Conservation (phyloP, 805 yeast genomes). For the Candida sonorensis region DNA sequence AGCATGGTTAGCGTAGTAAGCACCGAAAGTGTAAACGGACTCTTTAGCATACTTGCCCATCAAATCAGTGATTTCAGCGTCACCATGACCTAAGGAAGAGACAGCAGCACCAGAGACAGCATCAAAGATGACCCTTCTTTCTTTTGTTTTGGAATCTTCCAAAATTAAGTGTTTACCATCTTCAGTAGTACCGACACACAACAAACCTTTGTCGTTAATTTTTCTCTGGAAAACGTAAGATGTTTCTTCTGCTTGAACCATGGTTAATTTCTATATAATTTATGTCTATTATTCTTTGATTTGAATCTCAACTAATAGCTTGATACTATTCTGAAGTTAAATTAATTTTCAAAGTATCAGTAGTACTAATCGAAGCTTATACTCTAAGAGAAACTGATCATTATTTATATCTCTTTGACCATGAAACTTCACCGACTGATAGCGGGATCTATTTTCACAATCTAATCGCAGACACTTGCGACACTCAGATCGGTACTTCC, state of each 20-base stretch:
- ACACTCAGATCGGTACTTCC: too few species aligned
- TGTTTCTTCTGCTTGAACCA: conserved; percentile 4
- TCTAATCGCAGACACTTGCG: too few species aligned
- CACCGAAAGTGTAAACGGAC: conserved; percentile 31
- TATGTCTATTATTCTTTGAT: too few species aligned
- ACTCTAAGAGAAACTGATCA: too few species aligned
- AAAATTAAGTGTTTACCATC: conserved; percentile 35
- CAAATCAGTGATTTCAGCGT: conserved; percentile 30
- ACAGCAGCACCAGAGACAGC: conserved; percentile 45
- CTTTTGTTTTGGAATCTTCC: conserved; percentile 34
- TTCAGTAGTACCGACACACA: conserved; percentile 37
- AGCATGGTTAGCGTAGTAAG: conserved; percentile 28
- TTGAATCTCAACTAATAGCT: too few species aligned
- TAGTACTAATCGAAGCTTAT: too few species aligned
- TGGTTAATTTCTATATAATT: too few species aligned
- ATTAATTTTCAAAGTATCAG: too few species aligned
- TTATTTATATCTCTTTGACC: too few species aligned
- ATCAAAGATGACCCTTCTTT: conserved; percentile 29
- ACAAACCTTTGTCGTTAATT: conserved; percentile 31
- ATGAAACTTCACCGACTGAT: too few species aligned
- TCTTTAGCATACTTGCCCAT: conserved; percentile 31
- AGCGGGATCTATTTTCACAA: too few species aligned
- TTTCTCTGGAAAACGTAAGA: conserved; percentile 40
- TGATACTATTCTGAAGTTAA: too few species aligned
- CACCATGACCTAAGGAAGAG: conserved; percentile 36